These are phyloP conservation scores for Cyclocybe aegerita DNA, from an alignment of 768 basidiomycete genomes.

Conservation along the genomic window DNA sequence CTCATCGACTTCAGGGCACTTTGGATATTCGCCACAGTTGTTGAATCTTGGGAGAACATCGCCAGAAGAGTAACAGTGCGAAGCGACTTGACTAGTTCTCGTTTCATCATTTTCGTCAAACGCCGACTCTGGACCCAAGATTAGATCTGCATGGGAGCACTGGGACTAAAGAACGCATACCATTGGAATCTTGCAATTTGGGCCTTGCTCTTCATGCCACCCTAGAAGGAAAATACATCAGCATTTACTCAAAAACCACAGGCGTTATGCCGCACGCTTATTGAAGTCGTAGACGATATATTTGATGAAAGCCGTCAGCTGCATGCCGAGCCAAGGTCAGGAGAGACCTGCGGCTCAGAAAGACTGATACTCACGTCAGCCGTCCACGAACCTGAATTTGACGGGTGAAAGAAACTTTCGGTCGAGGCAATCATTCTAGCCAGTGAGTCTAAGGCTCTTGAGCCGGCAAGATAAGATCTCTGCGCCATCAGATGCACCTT, in stretches of 20 bases:
- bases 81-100: constrained; percentile 81
- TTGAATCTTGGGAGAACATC: constrained; percentile 84
- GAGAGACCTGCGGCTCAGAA: background rate
- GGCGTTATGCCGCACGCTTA: constrained; percentile 48
- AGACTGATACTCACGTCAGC: constrained; percentile 49
- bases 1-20: constrained; percentile 81
- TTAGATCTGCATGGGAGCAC: background rate
- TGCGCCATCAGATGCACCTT: constrained; percentile 31
- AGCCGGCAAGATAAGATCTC: constrained; percentile 75
- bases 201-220: constrained; percentile 76
- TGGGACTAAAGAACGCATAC: constrained; percentile 28
- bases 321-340: background rate
- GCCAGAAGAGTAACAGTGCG: constrained; percentile 83
- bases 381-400: constrained; percentile 84
- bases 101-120: constrained; percentile 74
- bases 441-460: constrained; percentile 83
- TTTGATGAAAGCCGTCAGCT: constrained; percentile 86
- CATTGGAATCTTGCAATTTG: constrained; percentile 78
- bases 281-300: constrained; percentile 84
- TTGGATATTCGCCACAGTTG: constrained; percentile 74
- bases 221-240: constrained; percentile 35
- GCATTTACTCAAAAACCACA: constrained; percentile 1
- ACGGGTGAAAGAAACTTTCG: constrained; percentile 90
- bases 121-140: constrained; percentile 56
- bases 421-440: constrained; percentile 81